phyloP scores from a whole-genome alignment of 345 rosid species.

The Eucalyptus melliodora region DNA sequence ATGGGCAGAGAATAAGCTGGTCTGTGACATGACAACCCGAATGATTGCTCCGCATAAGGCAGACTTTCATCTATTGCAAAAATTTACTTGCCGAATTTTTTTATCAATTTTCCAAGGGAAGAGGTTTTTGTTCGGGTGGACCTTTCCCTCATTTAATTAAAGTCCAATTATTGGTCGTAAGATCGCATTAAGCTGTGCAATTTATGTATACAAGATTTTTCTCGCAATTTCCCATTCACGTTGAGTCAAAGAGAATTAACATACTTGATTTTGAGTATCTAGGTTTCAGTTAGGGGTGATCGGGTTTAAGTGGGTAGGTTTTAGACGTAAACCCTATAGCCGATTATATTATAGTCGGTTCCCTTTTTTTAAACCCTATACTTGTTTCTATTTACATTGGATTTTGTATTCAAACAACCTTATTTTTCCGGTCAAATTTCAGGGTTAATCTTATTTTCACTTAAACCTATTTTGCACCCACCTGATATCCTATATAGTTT shows the following conservation, averaged over 20 bases:
- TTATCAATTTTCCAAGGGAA: not conserved
- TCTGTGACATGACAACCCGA: not conserved
- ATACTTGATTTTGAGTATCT: no score
- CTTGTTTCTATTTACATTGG: no score
- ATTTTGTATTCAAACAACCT: accelerated
- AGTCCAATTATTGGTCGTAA: not conserved
- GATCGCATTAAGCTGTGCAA: not conserved
- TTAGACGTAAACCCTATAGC: accelerated
- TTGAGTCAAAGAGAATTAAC: no score
- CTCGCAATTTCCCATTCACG: not conserved
- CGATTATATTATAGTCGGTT: accelerated
- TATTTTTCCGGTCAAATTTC: accelerated
- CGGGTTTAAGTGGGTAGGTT: accelerated
- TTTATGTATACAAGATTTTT: no score
- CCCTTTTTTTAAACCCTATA: accelerated
- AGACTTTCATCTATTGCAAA: not conserved
- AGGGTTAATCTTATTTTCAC: accelerated
- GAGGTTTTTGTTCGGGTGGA: not conserved
- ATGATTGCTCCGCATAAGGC: not conserved
- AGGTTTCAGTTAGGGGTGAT: no score
- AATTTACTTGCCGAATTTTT: no score
- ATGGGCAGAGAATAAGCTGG: not conserved
- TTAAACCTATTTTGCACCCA: accelerated
- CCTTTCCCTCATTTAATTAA: not conserved
- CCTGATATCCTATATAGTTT: accelerated